Evolutionary conservation across 768 basidiomycete species (phyloP), one percentile per base, ranked within the genome.

Genomic region (Russula emetica): DNA sequence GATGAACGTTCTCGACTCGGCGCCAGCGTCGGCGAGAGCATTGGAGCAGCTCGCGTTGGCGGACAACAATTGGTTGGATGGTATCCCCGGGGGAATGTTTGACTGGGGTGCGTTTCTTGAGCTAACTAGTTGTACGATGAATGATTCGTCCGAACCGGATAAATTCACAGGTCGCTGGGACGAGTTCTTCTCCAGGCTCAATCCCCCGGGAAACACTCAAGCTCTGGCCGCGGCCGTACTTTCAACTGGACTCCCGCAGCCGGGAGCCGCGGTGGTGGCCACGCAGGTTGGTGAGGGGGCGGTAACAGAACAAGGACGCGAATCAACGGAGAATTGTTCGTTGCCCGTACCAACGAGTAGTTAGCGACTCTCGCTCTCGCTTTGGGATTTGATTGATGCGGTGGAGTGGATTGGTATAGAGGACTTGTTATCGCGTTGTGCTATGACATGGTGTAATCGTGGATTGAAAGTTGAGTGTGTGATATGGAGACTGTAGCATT

Each of bases 11-110:
- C 76, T 91, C 26, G 89, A 90, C 69, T 82, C 78, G 3, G 79
- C 82, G 26, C 82, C 82, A 67, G 78, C 81, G 47, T 78, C 76
- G 18, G 79, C 53, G 34, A 58, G 64, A 51, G 79, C 80, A 24
- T 73, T 90, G 66, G 83, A 85, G 58, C 85, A 87, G 61, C 81
- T 83, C 69, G 83, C 85, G 36, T 78, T 85, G 77, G 82, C 83
- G 22, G 88, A 90, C 71, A 82, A 76, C 63, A 86, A 83, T 20
- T 82, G 88, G 60, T 76, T 93, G 72, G 88, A 91, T 64, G 89
- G 89, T 1, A 84, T 93, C 58, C 91, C 91, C 49, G 86, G 85
- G 4, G 81, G 83, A 22, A 92, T 93, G 89, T 93, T 91, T 74
- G 90, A 92, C 73, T 93, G 89, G 88, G 83, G 90, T 90, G 69